phyloP scores from a whole-genome alignment of 192 early-diverging fungal genomes.

The Rhizophagus prolifer region DNA sequence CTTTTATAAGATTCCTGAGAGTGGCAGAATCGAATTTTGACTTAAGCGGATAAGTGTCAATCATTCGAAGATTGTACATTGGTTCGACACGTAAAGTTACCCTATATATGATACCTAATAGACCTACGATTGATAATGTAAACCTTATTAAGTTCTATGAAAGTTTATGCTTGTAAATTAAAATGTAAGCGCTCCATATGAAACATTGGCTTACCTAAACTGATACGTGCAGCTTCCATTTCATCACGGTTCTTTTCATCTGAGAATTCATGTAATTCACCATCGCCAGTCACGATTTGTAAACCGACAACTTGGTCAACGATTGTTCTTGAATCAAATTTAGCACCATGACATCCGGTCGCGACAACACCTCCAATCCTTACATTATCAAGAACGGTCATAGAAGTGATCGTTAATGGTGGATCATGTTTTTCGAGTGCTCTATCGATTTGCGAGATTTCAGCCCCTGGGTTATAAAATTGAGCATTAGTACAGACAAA shows the following conservation, averaged over 20 bases:
- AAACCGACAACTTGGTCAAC: slow-evolving; percentile 21
- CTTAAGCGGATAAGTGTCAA: slow-evolving; percentile 27
- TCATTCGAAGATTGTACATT: slow-evolving; percentile 44
- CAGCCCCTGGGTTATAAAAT: not conserved
- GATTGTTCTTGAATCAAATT: not conserved
- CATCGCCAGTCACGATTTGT: slow-evolving; percentile 19
- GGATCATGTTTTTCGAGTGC: slow-evolving; percentile 32
- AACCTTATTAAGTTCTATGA: not conserved
- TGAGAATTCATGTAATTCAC: slow-evolving; percentile 22
- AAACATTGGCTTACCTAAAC: slow-evolving; percentile 22
- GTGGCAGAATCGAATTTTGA: slow-evolving; percentile 1
- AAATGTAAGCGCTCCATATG: no score
- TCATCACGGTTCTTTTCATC: slow-evolving; percentile 25
- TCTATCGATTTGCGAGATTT: slow-evolving; percentile 32
- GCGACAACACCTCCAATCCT: slow-evolving; percentile 20
- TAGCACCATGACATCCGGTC: slow-evolving; percentile 22
- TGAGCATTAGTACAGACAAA: no score
- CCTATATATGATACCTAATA: slow-evolving; percentile 40
- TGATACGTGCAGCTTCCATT: slow-evolving; percentile 30
- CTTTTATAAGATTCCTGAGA: slow-evolving; percentile 19
- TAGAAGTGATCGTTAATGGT: slow-evolving; percentile 35
- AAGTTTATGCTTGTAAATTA: no score
- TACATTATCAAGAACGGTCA: slow-evolving; percentile 13
- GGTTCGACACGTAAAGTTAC: slow-evolving; percentile 37
- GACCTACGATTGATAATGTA: slow-evolving; percentile 15